phyloP scores from a whole-genome alignment of 148 eudicot genomes.

The Salicornia ramosissima region DNA sequence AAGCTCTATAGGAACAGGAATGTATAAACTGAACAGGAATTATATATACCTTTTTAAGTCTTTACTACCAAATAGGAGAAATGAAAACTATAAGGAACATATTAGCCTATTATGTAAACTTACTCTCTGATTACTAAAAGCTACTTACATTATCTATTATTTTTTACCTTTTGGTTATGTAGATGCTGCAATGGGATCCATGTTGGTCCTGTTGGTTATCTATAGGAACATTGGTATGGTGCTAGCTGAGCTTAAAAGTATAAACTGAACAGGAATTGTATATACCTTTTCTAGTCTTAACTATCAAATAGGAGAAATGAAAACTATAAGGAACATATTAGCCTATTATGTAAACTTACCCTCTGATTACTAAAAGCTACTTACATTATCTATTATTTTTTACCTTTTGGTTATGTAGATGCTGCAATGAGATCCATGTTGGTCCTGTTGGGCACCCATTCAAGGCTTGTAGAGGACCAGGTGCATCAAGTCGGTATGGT shows the following conservation, averaged over 20 bases:
- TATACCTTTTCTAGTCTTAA: not conserved
- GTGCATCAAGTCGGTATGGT: constrained; percentile 56
- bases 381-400: not conserved
- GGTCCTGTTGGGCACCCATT: constrained; percentile 92
- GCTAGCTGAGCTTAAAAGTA: not conserved
- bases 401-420: constrained; percentile 38
- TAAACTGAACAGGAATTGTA: not conserved
- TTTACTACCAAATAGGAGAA: not conserved
- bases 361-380: not conserved
- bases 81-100: not conserved
- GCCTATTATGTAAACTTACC: not conserved
- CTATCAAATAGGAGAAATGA: not conserved
- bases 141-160: not conserved
- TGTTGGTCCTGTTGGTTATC: constrained; percentile 82
- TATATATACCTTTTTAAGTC: not conserved
- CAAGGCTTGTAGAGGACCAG: constrained; percentile 76
- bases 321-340: not conserved
- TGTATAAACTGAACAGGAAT: not conserved
- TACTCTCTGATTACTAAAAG: not conserved
- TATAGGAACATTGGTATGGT: not conserved
- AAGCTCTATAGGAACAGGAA: no score
- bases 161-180: constrained; percentile 14
- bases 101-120: not conserved
- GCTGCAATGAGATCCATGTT: constrained; percentile 87
- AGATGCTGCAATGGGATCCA: constrained; percentile 93